Conservation (phyloP, 257 asterid genomes). For the Solanum ahanhuiri region DNA sequence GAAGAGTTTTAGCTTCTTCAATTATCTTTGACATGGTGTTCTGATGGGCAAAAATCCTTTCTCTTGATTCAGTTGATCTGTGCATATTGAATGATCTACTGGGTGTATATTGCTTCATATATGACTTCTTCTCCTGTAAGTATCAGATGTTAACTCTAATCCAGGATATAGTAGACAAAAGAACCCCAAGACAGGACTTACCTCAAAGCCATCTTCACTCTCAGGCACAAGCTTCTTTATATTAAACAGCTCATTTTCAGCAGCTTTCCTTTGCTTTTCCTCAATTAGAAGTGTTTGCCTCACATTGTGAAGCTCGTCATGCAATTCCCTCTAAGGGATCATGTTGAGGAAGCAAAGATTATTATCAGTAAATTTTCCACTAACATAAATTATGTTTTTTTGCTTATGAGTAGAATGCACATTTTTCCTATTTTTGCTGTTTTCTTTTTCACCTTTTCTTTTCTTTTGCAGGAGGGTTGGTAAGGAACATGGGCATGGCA, state of each 20-base stretch:
- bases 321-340: constrained; percentile 33
- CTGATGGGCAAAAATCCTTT: constrained; percentile 53
- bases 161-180: not conserved
- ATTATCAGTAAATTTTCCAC: constrained; percentile 2
- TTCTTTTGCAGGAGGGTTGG: not conserved
- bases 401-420: not conserved
- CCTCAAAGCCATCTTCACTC: constrained; percentile 88
- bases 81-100: constrained; percentile 31
- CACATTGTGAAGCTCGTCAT: constrained; percentile 40
- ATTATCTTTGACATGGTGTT: constrained; percentile 76
- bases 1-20: constrained; percentile 69
- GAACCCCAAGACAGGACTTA: constrained; percentile 11
- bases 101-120: constrained; percentile 36
- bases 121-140: constrained; percentile 68
- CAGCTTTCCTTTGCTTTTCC: constrained; percentile 64
- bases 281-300: constrained; percentile 45
- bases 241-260: constrained; percentile 58
- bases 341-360: not conserved
- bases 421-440: not conserved
- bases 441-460: not conserved
- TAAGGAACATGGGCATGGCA: not conserved
- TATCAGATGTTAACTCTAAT: not conserved
- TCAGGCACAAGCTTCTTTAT: constrained; percentile 58
- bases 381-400: not conserved
- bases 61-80: constrained; percentile 41